phyloP scores from a whole-genome alignment of 345 rosid genomes.

The Lenwebbia sp. region DNA sequence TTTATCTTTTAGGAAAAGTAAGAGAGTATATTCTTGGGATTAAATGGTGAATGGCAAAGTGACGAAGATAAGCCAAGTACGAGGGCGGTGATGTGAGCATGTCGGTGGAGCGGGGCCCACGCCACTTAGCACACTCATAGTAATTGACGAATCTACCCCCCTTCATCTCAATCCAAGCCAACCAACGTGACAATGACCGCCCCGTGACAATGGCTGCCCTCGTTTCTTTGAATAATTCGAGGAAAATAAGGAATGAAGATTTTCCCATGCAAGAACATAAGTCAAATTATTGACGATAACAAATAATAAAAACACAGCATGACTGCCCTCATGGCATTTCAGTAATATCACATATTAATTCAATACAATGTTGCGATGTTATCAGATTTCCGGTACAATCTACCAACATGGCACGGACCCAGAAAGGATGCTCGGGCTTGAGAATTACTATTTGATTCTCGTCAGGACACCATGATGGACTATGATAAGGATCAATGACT shows the following conservation, averaged over 20 bases:
- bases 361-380: neutral
- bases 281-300: neutral
- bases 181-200: neutral
- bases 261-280: neutral
- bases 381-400: neutral
- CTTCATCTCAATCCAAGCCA: neutral
- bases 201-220: neutral
- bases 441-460: no score
- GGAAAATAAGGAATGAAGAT: neutral
- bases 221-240: neutral
- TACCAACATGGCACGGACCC: neutral
- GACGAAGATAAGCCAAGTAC: neutral
- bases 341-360: neutral
- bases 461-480: neutral
- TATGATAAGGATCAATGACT: neutral
- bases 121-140: neutral
- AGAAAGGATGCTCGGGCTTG: neutral
- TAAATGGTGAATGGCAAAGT: neutral
- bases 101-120: neutral
- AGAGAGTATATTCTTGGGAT: neutral
- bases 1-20: neutral
- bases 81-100: neutral
- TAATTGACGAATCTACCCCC: neutral
- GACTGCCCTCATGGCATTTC: neutral
- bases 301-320: neutral